Conservation (phyloP, 1,284 basidiomycete genomes). For the Apiotrichum laibachii region DNA sequence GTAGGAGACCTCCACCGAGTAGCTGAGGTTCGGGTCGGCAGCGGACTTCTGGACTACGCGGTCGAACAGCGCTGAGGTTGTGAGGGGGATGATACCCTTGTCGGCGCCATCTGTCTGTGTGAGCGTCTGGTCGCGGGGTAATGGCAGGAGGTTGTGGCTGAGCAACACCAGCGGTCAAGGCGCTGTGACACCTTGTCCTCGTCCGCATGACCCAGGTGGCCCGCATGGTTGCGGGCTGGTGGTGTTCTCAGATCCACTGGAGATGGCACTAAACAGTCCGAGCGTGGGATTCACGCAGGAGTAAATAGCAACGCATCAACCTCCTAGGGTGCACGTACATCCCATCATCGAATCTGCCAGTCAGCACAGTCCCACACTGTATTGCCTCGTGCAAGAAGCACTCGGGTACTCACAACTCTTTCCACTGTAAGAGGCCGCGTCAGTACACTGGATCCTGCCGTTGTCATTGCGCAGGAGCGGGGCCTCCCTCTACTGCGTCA, state of each 20-base stretch:
- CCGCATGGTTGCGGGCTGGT: too few species aligned
- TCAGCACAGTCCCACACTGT: conserved; percentile 23
- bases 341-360: conserved; percentile 84
- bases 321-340: conserved; percentile 61
- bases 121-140: neutral
- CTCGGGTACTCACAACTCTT: conserved; percentile 43
- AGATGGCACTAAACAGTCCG: neutral
- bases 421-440: conserved; percentile 29
- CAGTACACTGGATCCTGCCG: neutral
- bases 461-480: too few species aligned
- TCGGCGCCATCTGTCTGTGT: conserved; percentile 73
- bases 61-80: conserved; percentile 86
- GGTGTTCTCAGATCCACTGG: neutral
- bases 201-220: too few species aligned
- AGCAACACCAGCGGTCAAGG: too few species aligned
- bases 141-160: neutral
- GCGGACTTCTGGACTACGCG: conserved; percentile 69
- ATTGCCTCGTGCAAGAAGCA: neutral
- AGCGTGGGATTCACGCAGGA: neutral
- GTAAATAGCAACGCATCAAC: neutral
- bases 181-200: too few species aligned
- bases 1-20: conserved; percentile 94
- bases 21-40: conserved; percentile 67
- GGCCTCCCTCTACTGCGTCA: too few species aligned
- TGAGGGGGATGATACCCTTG: conserved; percentile 96